Evolutionary conservation across 169 alveolate species (phyloP).

Genomic region (Sarcocystis neurona): DNA sequence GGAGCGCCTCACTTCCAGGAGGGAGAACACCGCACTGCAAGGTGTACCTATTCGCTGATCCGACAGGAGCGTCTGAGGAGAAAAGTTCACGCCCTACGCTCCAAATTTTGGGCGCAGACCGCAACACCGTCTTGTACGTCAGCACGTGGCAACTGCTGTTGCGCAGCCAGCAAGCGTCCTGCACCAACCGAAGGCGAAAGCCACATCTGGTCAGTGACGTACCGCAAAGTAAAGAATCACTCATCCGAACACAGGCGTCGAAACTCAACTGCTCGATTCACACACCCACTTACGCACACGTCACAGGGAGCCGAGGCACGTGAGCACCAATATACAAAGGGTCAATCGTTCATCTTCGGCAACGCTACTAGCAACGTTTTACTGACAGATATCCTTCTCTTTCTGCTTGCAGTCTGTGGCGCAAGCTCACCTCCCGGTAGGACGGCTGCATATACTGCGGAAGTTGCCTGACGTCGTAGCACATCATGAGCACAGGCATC

Average conservation of each 20-base stretch:
- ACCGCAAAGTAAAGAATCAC: background rate
- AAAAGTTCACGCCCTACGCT: too few species aligned
- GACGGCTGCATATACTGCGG: conserved; percentile 15
- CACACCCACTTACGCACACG: background rate
- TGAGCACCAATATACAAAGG: background rate
- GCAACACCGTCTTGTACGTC: conserved; percentile 4
- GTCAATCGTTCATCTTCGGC: background rate
- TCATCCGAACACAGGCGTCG: background rate
- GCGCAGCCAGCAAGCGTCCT: conserved; percentile 50
- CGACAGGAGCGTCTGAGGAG: too few species aligned
- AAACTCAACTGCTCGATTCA: background rate
- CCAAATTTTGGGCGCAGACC: too few species aligned
- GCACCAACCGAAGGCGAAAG: background rate
- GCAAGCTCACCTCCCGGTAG: conserved; percentile 24
- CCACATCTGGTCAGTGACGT: background rate
- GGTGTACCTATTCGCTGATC: background rate
- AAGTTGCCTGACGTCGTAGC: conserved; percentile 52
- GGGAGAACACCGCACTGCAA: conserved; percentile 31
- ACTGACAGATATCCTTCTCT: background rate
- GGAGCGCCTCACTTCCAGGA: conserved; percentile 31
- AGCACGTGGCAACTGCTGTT: conserved; percentile 53
- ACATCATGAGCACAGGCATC: background rate
- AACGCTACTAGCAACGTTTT: background rate
- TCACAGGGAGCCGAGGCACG: background rate
- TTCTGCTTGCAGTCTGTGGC: background rate